These are phyloP conservation scores for Leccinum subgranulosum DNA, from an alignment of 768 basidiomycete genomes.

Conservation along the genomic window DNA sequence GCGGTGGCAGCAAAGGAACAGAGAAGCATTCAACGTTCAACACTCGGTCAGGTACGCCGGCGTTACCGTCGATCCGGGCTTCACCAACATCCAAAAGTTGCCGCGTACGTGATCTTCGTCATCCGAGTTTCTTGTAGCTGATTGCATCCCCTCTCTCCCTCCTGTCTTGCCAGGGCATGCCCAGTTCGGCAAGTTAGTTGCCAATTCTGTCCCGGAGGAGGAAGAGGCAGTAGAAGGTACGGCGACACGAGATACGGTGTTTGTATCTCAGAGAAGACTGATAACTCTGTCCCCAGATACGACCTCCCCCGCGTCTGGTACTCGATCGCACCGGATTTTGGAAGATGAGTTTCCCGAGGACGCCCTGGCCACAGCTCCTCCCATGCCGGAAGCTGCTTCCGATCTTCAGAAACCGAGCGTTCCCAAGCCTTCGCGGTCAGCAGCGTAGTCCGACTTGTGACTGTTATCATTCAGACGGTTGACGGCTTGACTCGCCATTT, in stretches of 20 bases:
- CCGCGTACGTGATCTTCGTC: slow-evolving; percentile 47
- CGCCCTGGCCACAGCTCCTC: slow-evolving; percentile 58
- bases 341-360: slow-evolving; percentile 49
- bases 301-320: slow-evolving; percentile 5
- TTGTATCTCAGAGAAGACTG: not conserved
- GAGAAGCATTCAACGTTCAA: slow-evolving; percentile 20
- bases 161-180: slow-evolving; percentile 55
- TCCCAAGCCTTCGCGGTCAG: slow-evolving; percentile 50
- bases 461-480: not conserved
- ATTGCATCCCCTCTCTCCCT: not conserved
- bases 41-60: slow-evolving; percentile 57
- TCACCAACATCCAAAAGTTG: slow-evolving; percentile 68
- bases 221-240: slow-evolving; percentile 29
- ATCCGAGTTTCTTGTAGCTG: not conserved
- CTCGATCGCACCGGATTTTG: slow-evolving; percentile 9
- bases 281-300: slow-evolving; percentile 1
- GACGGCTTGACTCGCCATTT: slow-evolving; percentile 10
- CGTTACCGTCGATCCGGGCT: slow-evolving; percentile 74
- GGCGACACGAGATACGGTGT: not conserved
- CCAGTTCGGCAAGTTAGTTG: slow-evolving; percentile 55
- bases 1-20: not conserved
- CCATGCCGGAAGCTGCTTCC: slow-evolving; percentile 39
- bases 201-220: slow-evolving; percentile 11
- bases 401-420: not conserved
- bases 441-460: slow-evolving; percentile 25